Percentiles rank a stretch among this genome's conserved stretches.
Evolutionary conservation across 331 rosid species (phyloP).

Genomic region (Quercus phellos): DNA sequence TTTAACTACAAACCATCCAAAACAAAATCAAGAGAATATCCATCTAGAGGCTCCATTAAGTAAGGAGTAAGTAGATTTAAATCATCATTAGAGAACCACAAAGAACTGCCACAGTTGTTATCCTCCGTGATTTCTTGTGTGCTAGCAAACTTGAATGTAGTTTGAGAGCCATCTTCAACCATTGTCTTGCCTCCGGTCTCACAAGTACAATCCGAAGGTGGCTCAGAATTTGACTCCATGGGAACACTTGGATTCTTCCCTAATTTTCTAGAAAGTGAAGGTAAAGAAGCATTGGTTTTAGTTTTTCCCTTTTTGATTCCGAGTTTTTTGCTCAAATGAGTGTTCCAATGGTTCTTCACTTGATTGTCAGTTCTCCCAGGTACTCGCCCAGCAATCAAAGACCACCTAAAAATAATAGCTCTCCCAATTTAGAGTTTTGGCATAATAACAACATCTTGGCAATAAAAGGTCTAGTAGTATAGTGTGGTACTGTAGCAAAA

Average conservation of each 20-base stretch:
- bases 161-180: not conserved
- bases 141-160: not conserved
- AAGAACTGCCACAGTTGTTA: not conserved
- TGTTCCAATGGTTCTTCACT: slow-evolving; percentile 49
- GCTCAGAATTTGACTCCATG: not conserved
- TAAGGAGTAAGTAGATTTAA: slow-evolving; percentile 10
- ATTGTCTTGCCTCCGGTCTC: not conserved
- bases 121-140: slow-evolving; percentile 5
- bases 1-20: slow-evolving; percentile 12
- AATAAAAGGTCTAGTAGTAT: not conserved
- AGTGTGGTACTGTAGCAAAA: no score
- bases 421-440: not conserved
- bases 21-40: slow-evolving; percentile 1
- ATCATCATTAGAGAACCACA: slow-evolving; percentile 17
- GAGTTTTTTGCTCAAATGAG: slow-evolving; percentile 41
- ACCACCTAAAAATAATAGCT: slow-evolving; percentile 38
- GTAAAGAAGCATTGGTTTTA: not conserved
- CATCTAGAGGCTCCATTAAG: slow-evolving; percentile 11
- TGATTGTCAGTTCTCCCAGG: slow-evolving; percentile 63
- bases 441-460: not conserved
- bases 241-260: not conserved
- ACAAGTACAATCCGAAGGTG: not conserved
- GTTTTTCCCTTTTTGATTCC: slow-evolving; percentile 17
- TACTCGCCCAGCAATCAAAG: slow-evolving; percentile 67
- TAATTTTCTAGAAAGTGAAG: not conserved